These are phyloP conservation scores for Microbotryum violaceum DNA, from an alignment of 1,284 basidiomycete species.

Conservation along the genomic window DNA sequence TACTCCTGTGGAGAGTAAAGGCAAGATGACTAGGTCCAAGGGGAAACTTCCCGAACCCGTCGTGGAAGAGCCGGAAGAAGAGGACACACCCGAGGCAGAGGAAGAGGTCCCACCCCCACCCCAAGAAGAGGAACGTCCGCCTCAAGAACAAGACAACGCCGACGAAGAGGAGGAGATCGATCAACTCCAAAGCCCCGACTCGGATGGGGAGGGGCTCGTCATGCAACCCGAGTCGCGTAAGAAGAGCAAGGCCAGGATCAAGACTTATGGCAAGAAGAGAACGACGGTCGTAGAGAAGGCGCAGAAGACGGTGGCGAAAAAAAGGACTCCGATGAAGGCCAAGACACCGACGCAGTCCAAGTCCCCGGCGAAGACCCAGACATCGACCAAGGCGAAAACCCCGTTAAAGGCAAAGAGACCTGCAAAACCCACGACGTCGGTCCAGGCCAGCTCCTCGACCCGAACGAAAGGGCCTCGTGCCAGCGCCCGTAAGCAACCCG, in stretches of 20 bases:
- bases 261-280: neutral
- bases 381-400: no score
- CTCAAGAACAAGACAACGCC: conserved; percentile 9
- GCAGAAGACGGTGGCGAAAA: conserved; percentile 40
- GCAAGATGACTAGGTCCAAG: no score
- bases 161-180: conserved; percentile 65
- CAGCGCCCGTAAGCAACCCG: no score
- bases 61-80: neutral
- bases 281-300: conserved; percentile 45
- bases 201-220: no score
- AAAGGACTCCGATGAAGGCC: no score
- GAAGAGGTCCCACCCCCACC: neutral
- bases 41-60: no score
- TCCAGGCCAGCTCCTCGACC: neutral
- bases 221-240: no score
- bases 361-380: neutral
- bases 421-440: neutral
- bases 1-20: no score
- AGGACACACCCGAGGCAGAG: conserved; percentile 13
- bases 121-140: conserved; percentile 12
- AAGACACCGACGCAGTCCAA: no score
- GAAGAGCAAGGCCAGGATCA: neutral
- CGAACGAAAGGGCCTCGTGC: neutral
- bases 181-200: no score
- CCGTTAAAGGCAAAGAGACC: no score